Conservation (phyloP, 2,329 filamentous ascomycete species). For the Aspergillus sclerotialis region DNA sequence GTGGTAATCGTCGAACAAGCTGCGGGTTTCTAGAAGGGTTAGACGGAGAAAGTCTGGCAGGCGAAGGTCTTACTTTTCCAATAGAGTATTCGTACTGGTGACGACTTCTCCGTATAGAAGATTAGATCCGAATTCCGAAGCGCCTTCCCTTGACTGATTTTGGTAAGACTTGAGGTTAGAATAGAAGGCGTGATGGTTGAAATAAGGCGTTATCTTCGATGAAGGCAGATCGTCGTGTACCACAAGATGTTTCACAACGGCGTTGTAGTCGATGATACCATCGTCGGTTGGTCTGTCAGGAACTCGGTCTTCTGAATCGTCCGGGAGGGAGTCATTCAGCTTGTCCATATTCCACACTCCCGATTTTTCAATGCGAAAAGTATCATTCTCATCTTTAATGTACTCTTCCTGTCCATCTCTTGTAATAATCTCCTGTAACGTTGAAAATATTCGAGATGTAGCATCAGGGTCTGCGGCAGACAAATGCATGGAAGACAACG, state of each 20-base stretch:
- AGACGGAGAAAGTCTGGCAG: slow-evolving; percentile 1
- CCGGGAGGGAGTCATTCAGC: slow-evolving; percentile 48
- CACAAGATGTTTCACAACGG: slow-evolving; percentile 65
- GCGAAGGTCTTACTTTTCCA: slow-evolving; percentile 63
- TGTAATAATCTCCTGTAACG: slow-evolving; percentile 59
- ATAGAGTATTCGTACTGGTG: slow-evolving; percentile 86
- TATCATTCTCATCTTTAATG: slow-evolving; percentile 75
- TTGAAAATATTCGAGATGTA: slow-evolving; percentile 61
- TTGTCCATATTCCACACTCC: slow-evolving; percentile 54
- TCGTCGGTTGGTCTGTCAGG: slow-evolving; percentile 43
- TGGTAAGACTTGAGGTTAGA: slow-evolving; percentile 63
- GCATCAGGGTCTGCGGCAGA: slow-evolving; percentile 61
- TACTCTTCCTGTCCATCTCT: slow-evolving; percentile 61
- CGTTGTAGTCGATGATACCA: slow-evolving; percentile 67
- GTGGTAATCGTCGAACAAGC: slow-evolving; percentile 67
- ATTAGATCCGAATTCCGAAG: slow-evolving; percentile 63
- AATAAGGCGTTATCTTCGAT: slow-evolving; percentile 69
- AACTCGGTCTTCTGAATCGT: slow-evolving; percentile 27
- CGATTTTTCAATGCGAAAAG: slow-evolving; percentile 68
- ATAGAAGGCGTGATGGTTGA: slow-evolving; percentile 77
- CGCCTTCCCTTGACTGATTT: slow-evolving; percentile 47
- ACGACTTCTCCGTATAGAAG: slow-evolving; percentile 87
- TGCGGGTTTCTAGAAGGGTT: slow-evolving; percentile 58
- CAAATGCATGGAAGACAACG: slow-evolving; percentile 75
- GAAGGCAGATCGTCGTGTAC: slow-evolving; percentile 66